Conservation (phyloP, 2,329 filamentous ascomycete genomes). For the Diaporthe sp. region DNA sequence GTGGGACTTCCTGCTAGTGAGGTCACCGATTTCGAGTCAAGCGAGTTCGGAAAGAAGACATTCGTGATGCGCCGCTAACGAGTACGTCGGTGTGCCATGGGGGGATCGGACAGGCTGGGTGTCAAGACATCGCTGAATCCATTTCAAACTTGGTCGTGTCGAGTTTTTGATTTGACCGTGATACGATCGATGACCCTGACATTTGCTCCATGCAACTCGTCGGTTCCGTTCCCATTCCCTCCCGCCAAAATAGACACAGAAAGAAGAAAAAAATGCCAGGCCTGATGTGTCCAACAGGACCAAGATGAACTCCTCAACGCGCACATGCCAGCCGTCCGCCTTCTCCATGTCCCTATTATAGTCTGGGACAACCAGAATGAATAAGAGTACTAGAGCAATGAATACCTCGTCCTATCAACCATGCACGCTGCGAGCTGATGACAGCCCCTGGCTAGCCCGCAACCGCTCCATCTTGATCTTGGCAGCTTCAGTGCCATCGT, state of each 20-base stretch:
- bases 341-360: slow-evolving; percentile 32
- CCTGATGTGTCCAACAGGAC: slow-evolving; percentile 36
- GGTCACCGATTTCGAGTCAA: slow-evolving; percentile 12
- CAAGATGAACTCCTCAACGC: slow-evolving; percentile 33
- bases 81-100: slow-evolving; percentile 22
- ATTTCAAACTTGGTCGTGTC: slow-evolving; percentile 34
- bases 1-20: neutral
- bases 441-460: slow-evolving; percentile 55
- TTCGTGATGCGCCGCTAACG: neutral
- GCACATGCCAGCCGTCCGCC: slow-evolving; percentile 32
- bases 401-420: slow-evolving; percentile 36
- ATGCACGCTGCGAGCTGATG: slow-evolving; percentile 38
- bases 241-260: slow-evolving; percentile 6
- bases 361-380: slow-evolving; percentile 33
- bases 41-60: neutral
- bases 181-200: slow-evolving; percentile 28
- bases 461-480: slow-evolving; percentile 71
- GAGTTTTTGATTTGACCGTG: slow-evolving; percentile 29
- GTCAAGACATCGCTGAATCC: slow-evolving; percentile 31
- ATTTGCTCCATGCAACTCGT: slow-evolving; percentile 28
- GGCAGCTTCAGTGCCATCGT: slow-evolving; percentile 77
- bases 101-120: slow-evolving; percentile 14
- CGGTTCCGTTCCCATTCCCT: slow-evolving; percentile 28
- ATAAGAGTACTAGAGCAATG: slow-evolving; percentile 28
- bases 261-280: slow-evolving; percentile 13